Conservation (phyloP, 164 flowering plant genomes). For the Magnolia kwangsiensis region DNA sequence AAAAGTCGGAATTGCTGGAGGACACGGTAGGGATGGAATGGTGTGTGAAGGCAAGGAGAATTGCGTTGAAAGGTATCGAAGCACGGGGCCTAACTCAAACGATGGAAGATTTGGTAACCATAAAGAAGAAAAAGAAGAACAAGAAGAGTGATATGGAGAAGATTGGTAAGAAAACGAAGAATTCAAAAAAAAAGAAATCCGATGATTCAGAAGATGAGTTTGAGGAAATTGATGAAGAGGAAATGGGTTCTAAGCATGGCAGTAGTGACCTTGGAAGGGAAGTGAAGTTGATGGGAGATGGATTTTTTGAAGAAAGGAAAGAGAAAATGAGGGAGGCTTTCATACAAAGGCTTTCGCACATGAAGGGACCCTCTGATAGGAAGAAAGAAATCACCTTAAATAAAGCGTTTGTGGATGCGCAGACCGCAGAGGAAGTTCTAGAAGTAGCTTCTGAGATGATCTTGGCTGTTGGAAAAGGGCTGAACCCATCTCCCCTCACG, state of each 20-base stretch:
- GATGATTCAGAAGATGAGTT: constrained; percentile 32
- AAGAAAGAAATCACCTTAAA: constrained; percentile 76
- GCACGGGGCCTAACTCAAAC: constrained; percentile 53
- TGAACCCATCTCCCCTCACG: constrained; percentile 86
- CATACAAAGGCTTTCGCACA: constrained; percentile 70
- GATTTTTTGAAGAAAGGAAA: constrained; percentile 66
- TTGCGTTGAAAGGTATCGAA: constrained; percentile 71
- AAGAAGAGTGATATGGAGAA: constrained; percentile 22
- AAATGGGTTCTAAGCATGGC: constrained; percentile 12
- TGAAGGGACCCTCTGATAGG: constrained; percentile 78
- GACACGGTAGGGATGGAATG: constrained; percentile 77
- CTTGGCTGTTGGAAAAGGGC: constrained; percentile 81
- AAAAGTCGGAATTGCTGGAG: constrained; percentile 37
- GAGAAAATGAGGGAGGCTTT: constrained; percentile 61
- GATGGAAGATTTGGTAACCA: constrained; percentile 48
- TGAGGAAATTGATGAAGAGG: constrained; percentile 28
- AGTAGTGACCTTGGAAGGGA: constrained; percentile 23
- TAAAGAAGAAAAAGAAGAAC: constrained; percentile 39
- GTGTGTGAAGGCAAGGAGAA: constrained; percentile 79
- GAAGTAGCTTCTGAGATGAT: constrained; percentile 66
- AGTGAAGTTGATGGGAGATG: constrained; percentile 57
- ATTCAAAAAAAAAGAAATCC: constrained; percentile 11
- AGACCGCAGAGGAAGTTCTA: constrained; percentile 79
- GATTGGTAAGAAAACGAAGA: constrained; percentile 16
- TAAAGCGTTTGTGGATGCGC: constrained; percentile 64